Base-by-base conservation (phyloP, 306 rosid genomes). In the Hippophae gyantsensis region DNA sequence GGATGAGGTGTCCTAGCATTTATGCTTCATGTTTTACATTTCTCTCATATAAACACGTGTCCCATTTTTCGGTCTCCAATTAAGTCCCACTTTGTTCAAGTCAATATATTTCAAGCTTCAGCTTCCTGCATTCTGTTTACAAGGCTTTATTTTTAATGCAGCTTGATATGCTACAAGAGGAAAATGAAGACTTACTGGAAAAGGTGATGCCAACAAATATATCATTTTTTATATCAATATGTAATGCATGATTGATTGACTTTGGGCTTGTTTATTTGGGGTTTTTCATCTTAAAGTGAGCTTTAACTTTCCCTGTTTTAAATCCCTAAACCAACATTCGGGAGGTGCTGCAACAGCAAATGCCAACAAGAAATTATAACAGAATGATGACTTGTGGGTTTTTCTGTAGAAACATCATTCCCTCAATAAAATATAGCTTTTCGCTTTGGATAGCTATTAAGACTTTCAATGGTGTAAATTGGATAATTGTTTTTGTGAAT, bases 141-240 rank as follows among this genome's bases (percentile, higher is more conserved):
- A 40, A 58, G 53, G 66, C 66, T 69, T 73, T 51, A 68, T 69
- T 77, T 73, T 67, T 50, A 56, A 73, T 85, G 99, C 95, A 92
- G 99, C 87, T 92, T 69, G 99, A 92, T 66, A 92, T 92, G 85
- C 84, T 92, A 51, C 99, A 92, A 68, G 99, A 88, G 70, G 99
- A 92, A 78, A 92, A 88, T 54, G 96, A 85, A 55, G 71, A 58
- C 69, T 79, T 88, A 77, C 79, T 71, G 8, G 90, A 85, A 65
- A 92, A 92, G 99, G 99, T 92, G 86, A 85, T 60, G 71, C 64
- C 79, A 57, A 56, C 63, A 59, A 51, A 58, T 76, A 61, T 56
- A 75, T 62, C 64, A 61, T 54, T 47, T 70, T 61, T 27, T 63
- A 62, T 69, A 47, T 42, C 32, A 32, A 32, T 23, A 44, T 57